Evolutionary conservation across 2,329 filamentous ascomycete genomes (phyloP).

Genomic region (Eurotiales sp.): DNA sequence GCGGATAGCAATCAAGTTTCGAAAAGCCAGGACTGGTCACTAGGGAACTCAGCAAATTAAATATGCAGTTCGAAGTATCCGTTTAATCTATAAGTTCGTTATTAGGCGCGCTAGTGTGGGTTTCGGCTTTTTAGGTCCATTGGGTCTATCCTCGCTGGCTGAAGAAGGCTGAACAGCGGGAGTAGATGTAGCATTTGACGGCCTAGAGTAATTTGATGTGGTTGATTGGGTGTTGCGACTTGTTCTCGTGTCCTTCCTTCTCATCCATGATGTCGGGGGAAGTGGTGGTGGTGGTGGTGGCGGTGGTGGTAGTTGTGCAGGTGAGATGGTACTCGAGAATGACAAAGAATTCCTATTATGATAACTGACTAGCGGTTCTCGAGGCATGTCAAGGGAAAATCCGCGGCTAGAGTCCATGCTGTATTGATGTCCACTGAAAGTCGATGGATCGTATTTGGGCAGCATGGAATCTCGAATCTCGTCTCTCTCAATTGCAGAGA

Average conservation of each 20-base stretch:
- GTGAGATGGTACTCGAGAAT: constrained; percentile 4
- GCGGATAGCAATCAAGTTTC: too few relatives aligned
- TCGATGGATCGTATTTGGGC: constrained; percentile 33
- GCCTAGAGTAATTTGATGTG: neutral
- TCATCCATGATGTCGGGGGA: neutral
- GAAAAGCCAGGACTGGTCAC: too few relatives aligned
- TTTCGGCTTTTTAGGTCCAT: constrained; percentile 22
- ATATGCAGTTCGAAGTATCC: neutral
- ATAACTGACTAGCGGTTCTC: constrained; percentile 7
- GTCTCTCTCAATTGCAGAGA: constrained; percentile 5
- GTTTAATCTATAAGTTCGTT: constrained; percentile 22
- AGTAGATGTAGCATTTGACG: neutral
- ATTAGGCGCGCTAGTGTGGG: constrained; percentile 34
- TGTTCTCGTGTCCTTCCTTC: neutral
- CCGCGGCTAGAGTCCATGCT: constrained; percentile 11
- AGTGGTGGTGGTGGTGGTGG: neutral
- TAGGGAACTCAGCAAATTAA: too few relatives aligned
- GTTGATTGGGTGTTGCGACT: neutral
- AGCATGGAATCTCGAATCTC: constrained; percentile 23
- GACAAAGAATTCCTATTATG: constrained; percentile 9
- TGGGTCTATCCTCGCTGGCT: neutral
- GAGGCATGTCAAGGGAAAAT: constrained; percentile 10
- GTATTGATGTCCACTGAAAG: constrained; percentile 19
- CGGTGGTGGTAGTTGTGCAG: neutral
- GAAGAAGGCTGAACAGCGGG: neutral